Evolutionary conservation across 805 yeast genomes (phyloP), one percentile per base, ranked within the genome.

Genomic region (Suhomyces sp.): DNA sequence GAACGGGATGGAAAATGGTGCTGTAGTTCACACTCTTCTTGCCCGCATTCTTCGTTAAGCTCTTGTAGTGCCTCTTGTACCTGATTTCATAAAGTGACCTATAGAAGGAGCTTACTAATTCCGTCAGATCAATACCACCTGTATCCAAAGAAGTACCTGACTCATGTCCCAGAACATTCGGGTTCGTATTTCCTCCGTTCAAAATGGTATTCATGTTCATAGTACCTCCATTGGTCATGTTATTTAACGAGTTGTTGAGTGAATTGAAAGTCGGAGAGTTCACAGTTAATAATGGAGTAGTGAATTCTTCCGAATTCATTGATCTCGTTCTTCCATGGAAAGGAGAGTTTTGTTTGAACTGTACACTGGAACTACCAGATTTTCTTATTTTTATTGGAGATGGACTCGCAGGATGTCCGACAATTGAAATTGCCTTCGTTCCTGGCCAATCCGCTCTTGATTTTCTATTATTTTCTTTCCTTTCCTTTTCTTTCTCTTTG

Each of bases 1-100:
- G 55, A 4, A 65, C 55, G 4, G 70, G 68, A 33, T 63, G 71
- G 5, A 66, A 51, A 9, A 68, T 48, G 6, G 56, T 40, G 1
- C 53, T 36, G 19, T 38, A 50, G 30, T 41, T 43, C 12, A 31
- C 28, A n/a, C 16, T n/a, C 4, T 32, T 28, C 9, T 23, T 33
- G 19, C 24, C 29, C 37, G 32, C 44, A 12, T 20, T 14, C 26
- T 45, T 50, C 25, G 32, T 25, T 17, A 53, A 36, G 21, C 40
- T 42, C 9, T 49, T 46, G 33, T 63, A 61, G 40, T 63, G 68
- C 35, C 55, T 58, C 29, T 54, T 59, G n/a, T 55, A 38, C 31
- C 72, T 48, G 25, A 63, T 39, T 19, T 64, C 71, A 40, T 48
- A 57, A 8, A 67, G 48, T 4, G 67, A 60, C 31, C 48, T 49